These are phyloP conservation scores for Yamadazyma trypodendri DNA, from an alignment of 1,139 yeast genomes.

Conservation along the genomic window DNA sequence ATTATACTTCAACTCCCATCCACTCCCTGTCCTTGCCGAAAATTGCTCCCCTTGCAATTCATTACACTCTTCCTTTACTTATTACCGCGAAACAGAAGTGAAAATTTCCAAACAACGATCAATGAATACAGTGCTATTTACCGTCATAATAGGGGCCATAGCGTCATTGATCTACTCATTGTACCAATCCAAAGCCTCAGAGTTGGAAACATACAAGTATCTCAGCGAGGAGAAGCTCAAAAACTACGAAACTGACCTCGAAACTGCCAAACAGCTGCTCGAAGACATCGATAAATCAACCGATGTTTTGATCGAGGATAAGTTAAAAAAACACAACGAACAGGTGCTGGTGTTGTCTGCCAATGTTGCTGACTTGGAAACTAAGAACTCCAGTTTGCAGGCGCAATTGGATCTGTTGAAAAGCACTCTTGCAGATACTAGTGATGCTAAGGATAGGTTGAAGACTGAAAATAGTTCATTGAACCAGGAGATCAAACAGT, in stretches of 20 bases:
- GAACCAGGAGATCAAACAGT: conserved; percentile 5
- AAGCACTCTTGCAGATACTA: background rate
- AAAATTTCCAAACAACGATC: background rate
- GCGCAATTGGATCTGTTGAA: conserved; percentile 11
- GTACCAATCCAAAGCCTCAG: conserved; percentile 25
- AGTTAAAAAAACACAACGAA: conserved; percentile 5
- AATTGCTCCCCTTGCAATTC: background rate
- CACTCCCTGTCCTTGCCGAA: too few species aligned
- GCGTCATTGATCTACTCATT: conserved; percentile 10
- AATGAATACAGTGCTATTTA: conserved; percentile 1
- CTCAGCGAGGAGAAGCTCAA: conserved; percentile 9
- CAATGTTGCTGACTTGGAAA: conserved; percentile 6
- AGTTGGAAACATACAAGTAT: conserved; percentile 17
- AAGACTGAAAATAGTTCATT: conserved; percentile 8
- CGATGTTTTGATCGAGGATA: conserved; percentile 11
- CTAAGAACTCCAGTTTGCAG: background rate
- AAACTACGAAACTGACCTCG: conserved; percentile 12
- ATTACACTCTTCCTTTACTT: background rate
- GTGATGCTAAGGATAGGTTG: conserved; percentile 6
- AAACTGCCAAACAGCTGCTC: conserved; percentile 8
- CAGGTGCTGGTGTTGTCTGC: conserved; percentile 3
- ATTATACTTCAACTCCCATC: too few species aligned
- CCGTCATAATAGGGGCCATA: background rate
- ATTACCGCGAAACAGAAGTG: background rate
- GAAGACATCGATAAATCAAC: conserved; percentile 11